phyloP scores from a whole-genome alignment of 371 early-diverging fungal genomes.

The Mucor piriformis region DNA sequence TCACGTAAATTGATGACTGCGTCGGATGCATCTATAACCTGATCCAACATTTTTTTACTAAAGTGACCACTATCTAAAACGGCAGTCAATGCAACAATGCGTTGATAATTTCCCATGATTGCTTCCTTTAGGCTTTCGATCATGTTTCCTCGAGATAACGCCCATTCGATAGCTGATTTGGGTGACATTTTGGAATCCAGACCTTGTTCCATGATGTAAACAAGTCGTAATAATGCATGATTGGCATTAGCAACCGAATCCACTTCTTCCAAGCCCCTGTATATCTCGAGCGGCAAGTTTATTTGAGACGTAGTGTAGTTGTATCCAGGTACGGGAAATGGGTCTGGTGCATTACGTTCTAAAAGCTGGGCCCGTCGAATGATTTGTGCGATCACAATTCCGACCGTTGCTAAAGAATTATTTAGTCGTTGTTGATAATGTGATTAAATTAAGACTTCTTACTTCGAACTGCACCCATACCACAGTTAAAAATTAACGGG shows the following conservation, averaged over 20 bases:
- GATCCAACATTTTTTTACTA: constrained; percentile 58
- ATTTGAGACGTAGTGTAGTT: constrained; percentile 19
- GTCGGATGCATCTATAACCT: constrained; percentile 63
- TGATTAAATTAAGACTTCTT: no score
- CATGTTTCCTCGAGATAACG: constrained; percentile 49
- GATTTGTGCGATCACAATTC: constrained; percentile 63
- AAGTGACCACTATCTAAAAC: constrained; percentile 56
- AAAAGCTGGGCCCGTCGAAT: constrained; percentile 57
- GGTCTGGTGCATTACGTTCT: constrained; percentile 40
- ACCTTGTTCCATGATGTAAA: constrained; percentile 59
- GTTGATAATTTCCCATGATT: constrained; percentile 63
- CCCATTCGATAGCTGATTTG: constrained; percentile 65
- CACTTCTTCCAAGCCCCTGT: constrained; percentile 40
- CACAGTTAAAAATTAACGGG: constrained; percentile 69
- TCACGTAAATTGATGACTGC: constrained; percentile 67
- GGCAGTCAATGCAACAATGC: constrained; percentile 47
- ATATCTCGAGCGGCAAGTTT: constrained; percentile 27
- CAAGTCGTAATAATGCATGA: constrained; percentile 54
- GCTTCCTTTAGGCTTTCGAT: constrained; percentile 63
- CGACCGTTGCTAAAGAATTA: constrained; percentile 54
- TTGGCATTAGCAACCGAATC: constrained; percentile 47
- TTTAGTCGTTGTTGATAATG: no score
- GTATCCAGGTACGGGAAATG: constrained; percentile 45
- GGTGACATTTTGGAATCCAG: constrained; percentile 41
- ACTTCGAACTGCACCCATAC: constrained; percentile 77